Evolutionary conservation across 2,329 filamentous ascomycete species (phyloP).

Genomic region (Dothideomycetes sp.): DNA sequence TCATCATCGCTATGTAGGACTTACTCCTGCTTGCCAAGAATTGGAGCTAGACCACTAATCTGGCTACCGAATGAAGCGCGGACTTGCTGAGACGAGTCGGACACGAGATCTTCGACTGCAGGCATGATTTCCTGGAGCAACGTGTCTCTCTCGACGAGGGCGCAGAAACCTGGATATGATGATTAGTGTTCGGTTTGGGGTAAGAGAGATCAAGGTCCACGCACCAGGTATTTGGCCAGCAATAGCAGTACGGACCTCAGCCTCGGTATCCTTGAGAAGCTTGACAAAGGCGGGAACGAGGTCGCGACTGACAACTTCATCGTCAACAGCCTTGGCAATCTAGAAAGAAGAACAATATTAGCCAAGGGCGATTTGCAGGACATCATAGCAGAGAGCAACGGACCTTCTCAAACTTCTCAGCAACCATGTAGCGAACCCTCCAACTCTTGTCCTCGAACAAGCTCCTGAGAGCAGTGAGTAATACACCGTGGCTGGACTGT

Average conservation of each 20-base stretch:
- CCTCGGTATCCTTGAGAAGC: slow-evolving; percentile 93
- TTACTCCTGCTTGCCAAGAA: slow-evolving; percentile 95
- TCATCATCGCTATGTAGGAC: too few relatives aligned
- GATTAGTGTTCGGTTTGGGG: too few relatives aligned
- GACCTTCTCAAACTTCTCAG: slow-evolving; percentile 95
- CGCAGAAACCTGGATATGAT: slow-evolving; percentile 67
- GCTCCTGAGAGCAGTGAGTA: slow-evolving; percentile 81
- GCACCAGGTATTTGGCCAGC: slow-evolving; percentile 87
- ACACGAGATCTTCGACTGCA: slow-evolving; percentile 90
- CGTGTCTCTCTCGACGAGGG: slow-evolving; percentile 73
- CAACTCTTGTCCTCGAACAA: slow-evolving; percentile 99
- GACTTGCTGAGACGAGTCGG: slow-evolving; percentile 93
- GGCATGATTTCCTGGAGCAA: slow-evolving; percentile 95
- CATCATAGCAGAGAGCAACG: slow-evolving; percentile 13
- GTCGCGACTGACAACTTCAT: slow-evolving; percentile 89
- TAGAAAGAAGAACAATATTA: slow-evolving; percentile 39
- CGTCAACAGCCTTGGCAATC: slow-evolving; percentile 97
- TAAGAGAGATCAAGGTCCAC: too few relatives aligned
- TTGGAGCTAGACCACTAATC: slow-evolving; percentile 92
- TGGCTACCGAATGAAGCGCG: slow-evolving; percentile 90
- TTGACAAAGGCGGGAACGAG: slow-evolving; percentile 96
- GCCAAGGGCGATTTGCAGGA: too few relatives aligned
- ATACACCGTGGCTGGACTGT: slow-evolving; percentile 87
- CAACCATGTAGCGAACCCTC: slow-evolving; percentile 98
- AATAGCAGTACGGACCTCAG: slow-evolving; percentile 93